A percentile compares a stretch with the other conserved stretches of the same genome.
phyloP scores from a whole-genome alignment of 306 rosid genomes.

The Quillaja saponaria region DNA sequence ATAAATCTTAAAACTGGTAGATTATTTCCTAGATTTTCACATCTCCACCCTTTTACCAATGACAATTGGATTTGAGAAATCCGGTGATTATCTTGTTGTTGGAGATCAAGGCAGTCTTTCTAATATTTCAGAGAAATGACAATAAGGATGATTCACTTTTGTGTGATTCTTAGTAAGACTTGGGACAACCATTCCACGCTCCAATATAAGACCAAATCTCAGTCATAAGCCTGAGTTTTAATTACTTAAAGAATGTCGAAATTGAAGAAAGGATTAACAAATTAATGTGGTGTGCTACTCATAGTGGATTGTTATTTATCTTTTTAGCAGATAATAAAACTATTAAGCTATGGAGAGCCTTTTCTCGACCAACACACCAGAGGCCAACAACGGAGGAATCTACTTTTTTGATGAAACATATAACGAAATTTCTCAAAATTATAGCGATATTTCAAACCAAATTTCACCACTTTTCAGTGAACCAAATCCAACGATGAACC shows the following conservation, averaged over 20 bases:
- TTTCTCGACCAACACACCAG: no score
- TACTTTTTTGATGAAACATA: no score
- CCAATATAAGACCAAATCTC: conserved; percentile 63
- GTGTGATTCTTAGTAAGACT: conserved; percentile 28
- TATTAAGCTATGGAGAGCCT: conserved; percentile 73
- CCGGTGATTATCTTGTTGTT: conserved; percentile 66
- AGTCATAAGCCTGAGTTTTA: conserved; percentile 78
- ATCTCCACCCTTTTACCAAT: conserved; percentile 20
- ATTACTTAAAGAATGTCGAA: conserved; percentile 61
- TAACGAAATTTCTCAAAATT: no score
- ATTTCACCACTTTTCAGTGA: no score
- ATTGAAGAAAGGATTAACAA: conserved; percentile 64
- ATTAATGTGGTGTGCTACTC: conserved; percentile 58
- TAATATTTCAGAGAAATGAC: conserved; percentile 53
- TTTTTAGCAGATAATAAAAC: conserved; percentile 70
- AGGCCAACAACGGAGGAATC: no score
- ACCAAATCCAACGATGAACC: no score
- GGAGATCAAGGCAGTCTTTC: conserved; percentile 78
- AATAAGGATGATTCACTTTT: conserved; percentile 37
- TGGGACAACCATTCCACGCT: conserved; percentile 60
- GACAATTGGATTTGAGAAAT: conserved; percentile 57
- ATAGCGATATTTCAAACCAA: no score
- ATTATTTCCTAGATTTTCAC: no score
- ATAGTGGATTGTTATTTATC: conserved; percentile 49
- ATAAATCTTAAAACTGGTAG: no score